Percentiles rank a stretch among this genome's conserved stretches.
Conservation (phyloP, 306 rosid genomes). For the Corylus americana region DNA sequence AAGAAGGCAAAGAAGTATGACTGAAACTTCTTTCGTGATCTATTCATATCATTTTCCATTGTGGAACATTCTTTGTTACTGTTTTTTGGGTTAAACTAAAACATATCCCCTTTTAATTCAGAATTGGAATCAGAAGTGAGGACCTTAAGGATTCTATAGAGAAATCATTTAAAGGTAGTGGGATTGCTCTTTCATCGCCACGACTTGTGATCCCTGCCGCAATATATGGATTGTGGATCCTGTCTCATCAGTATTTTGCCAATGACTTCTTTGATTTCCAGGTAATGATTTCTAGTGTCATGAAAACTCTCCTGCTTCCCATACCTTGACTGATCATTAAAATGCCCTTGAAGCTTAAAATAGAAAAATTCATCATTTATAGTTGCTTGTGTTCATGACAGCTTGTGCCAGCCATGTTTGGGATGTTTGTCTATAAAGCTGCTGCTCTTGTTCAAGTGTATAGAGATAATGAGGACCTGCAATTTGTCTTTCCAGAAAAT, state of each 20-base stretch:
- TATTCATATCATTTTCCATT: slow-evolving; percentile 27
- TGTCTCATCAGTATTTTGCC: slow-evolving; percentile 61
- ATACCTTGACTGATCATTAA: not conserved
- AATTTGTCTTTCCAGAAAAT: slow-evolving; percentile 61
- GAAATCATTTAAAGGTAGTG: slow-evolving; percentile 66
- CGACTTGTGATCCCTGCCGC: slow-evolving; percentile 91
- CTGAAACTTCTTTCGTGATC: slow-evolving; percentile 25
- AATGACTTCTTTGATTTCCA: slow-evolving; percentile 79
- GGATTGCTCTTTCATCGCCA: slow-evolving; percentile 87
- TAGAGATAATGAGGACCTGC: slow-evolving; percentile 82
- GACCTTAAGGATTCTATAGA: slow-evolving; percentile 73
- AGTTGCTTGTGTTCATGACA: slow-evolving; percentile 31
- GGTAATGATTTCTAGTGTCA: slow-evolving; percentile 40
- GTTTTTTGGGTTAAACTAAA: slow-evolving; percentile 21
- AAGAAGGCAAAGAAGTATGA: slow-evolving; percentile 73
- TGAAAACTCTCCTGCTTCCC: not conserved
- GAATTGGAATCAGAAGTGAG: slow-evolving; percentile 92
- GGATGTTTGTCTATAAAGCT: slow-evolving; percentile 93
- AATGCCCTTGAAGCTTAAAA: not conserved
- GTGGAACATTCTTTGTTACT: slow-evolving; percentile 20
- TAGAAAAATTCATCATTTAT: slow-evolving; percentile 11
- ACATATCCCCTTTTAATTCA: slow-evolving; percentile 32
- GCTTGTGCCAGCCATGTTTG: slow-evolving; percentile 94
- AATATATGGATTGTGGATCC: slow-evolving; percentile 72
- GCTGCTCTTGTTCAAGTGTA: slow-evolving; percentile 87